Conservation (phyloP, 768 basidiomycete species). For the Tylopilus vinaceipallidus region DNA sequence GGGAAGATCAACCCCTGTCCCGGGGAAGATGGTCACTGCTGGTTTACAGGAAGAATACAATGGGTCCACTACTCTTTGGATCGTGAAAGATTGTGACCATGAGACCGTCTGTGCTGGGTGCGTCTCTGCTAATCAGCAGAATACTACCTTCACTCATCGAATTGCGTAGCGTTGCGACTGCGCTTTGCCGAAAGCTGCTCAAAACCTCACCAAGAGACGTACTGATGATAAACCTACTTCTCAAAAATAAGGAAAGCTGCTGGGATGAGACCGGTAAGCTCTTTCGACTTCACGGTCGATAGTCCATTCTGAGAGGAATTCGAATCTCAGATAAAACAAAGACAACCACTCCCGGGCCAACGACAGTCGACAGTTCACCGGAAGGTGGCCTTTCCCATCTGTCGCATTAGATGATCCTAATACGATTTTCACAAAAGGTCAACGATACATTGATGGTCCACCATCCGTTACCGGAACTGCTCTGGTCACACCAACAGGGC, state of each 20-base stretch:
- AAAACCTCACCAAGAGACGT: neutral
- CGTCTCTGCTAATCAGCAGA: neutral
- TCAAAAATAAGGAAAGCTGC: neutral
- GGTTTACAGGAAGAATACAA: neutral
- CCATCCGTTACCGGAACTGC: neutral
- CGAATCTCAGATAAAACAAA: neutral
- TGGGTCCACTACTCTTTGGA: neutral
- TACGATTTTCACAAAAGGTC: neutral
- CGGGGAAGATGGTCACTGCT: neutral
- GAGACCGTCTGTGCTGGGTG: neutral
- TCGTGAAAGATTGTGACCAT: neutral
- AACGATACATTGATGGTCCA: neutral
- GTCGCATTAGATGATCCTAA: neutral
- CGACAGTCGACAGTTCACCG: neutral
- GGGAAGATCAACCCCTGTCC: neutral
- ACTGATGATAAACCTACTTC: neutral
- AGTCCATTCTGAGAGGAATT: neutral
- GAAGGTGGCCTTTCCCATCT: neutral
- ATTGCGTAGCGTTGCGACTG: neutral
- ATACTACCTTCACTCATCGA: neutral
- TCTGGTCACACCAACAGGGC: neutral
- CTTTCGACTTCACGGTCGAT: neutral
- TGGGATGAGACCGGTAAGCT: neutral
- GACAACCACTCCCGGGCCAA: neutral
- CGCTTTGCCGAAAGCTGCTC: neutral